Conservation (phyloP, 2,329 filamentous ascomycete species). For the Colletotrichum orchidophilum region DNA sequence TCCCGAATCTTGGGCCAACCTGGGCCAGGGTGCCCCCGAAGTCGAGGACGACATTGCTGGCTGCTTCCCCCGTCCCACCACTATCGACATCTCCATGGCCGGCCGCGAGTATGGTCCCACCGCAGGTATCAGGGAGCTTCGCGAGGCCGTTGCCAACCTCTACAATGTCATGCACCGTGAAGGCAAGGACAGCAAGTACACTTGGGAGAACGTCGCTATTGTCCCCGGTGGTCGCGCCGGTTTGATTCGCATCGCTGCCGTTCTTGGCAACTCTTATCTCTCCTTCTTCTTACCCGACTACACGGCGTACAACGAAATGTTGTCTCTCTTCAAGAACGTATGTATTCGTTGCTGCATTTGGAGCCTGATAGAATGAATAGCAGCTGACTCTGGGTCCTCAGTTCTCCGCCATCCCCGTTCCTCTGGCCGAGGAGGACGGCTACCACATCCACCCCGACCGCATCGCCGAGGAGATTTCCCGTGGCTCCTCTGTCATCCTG, state of each 20-base stretch:
- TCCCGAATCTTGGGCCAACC: conserved; percentile 87
- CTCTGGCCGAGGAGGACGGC: conserved; percentile 83
- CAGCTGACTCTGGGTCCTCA: conserved; percentile 42
- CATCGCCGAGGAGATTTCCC: conserved; percentile 89
- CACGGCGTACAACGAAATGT: conserved; percentile 97
- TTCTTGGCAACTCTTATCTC: conserved; percentile 90
- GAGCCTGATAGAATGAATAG: not conserved
- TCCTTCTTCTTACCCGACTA: conserved; percentile 96
- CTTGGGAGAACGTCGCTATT: conserved; percentile 97
- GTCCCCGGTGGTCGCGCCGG: conserved; percentile 93
- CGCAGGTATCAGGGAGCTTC: conserved; percentile 89
- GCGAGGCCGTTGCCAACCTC: conserved; percentile 87
- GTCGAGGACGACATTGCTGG: conserved; percentile 93
- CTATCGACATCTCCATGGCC: conserved; percentile 80
- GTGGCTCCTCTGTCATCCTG: conserved; percentile 87
- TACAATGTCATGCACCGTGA: conserved; percentile 94
- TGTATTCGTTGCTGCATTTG: conserved; percentile 36
- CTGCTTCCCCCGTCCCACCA: conserved; percentile 83
- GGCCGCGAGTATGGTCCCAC: conserved; percentile 93
- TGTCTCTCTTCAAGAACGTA: conserved; percentile 91
- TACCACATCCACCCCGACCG: conserved; percentile 95
- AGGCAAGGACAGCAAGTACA: conserved; percentile 89
- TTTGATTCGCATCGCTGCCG: conserved; percentile 92
- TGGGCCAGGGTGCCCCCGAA: conserved; percentile 93
- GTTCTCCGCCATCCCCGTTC: conserved; percentile 89